Percentiles rank a stretch among this genome's conserved stretches.
These are phyloP conservation scores for Perkinsela sp. DNA, from an alignment of 208 protist species.

Conservation along the genomic window DNA sequence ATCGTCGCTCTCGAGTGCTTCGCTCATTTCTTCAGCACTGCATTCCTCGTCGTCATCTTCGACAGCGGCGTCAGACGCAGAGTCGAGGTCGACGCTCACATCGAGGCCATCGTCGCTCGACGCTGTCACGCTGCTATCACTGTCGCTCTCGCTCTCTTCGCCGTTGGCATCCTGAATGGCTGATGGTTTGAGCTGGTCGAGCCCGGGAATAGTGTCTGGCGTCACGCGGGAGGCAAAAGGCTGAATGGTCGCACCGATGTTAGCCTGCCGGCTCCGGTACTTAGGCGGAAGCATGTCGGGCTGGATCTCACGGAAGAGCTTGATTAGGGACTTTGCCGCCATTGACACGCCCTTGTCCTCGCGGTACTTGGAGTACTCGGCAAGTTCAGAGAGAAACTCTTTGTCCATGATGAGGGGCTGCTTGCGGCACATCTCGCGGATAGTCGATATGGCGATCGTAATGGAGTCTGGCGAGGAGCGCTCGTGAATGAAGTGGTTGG, in stretches of 20 bases:
- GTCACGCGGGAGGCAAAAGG: conserved; percentile 9
- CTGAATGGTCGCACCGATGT: conserved; percentile 6
- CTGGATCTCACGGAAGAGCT: conserved; percentile 73
- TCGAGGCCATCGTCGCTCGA: conserved; percentile 14
- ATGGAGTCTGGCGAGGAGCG: conserved; percentile 65
- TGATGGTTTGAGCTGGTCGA: neutral
- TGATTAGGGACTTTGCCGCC: conserved; percentile 71
- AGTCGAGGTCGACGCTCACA: conserved; percentile 10
- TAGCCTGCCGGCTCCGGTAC: conserved; percentile 37
- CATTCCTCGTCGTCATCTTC: conserved; percentile 9
- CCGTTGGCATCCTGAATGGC: conserved; percentile 7
- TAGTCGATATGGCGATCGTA: conserved; percentile 80
- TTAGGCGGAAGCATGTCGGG: conserved; percentile 77
- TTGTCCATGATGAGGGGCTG: conserved; percentile 75
- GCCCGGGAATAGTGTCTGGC: neutral
- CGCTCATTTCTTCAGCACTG: conserved; percentile 9
- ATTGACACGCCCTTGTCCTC: conserved; percentile 83
- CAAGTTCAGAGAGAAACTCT: conserved; percentile 69
- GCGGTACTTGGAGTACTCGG: conserved; percentile 63
- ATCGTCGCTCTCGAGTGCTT: conserved; percentile 8
- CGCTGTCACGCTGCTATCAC: conserved; percentile 7
- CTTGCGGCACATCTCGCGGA: conserved; percentile 76
- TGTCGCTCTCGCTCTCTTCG: conserved; percentile 6
- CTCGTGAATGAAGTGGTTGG: conserved; percentile 84
- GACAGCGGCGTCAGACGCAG: conserved; percentile 6